Evolutionary conservation across 768 basidiomycete species (phyloP).

Genomic region (Trametes villosa): DNA sequence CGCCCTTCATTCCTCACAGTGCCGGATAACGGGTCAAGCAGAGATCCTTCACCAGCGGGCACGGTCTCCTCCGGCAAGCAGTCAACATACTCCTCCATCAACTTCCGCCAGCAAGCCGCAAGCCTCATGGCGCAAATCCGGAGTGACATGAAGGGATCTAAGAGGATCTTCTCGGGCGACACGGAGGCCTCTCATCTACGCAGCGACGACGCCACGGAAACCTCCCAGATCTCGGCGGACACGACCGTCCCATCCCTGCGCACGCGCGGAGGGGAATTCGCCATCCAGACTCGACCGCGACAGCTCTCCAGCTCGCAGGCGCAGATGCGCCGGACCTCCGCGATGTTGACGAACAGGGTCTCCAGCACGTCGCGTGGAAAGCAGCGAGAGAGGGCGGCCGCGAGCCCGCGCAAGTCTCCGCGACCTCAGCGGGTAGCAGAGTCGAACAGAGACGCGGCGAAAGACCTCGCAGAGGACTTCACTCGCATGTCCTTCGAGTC

Average conservation of each 20-base stretch:
- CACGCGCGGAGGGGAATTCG: conserved; percentile 10
- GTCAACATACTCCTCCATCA: conserved; percentile 59
- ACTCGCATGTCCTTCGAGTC: conserved; percentile 49
- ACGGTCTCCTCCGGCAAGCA: conserved; percentile 35
- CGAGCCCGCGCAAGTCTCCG: conserved; percentile 49
- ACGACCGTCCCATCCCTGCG: conserved; percentile 21
- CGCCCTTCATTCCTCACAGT: conserved; percentile 19
- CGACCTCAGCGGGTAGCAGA: conserved; percentile 44
- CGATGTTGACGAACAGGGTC: neutral
- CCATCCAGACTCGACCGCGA: conserved; percentile 1
- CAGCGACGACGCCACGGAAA: conserved; percentile 14
- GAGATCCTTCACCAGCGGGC: conserved; percentile 27
- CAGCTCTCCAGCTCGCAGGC: conserved; percentile 1
- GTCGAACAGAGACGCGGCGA: conserved; percentile 12
- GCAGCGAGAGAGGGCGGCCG: conserved; percentile 20
- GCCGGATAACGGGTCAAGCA: conserved; percentile 21
- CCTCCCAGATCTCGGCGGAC: conserved; percentile 15
- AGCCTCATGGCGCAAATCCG: conserved; percentile 87
- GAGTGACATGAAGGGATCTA: conserved; percentile 73
- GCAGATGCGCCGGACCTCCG: conserved; percentile 8
- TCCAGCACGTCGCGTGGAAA: conserved; percentile 16
- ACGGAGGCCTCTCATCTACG: conserved; percentile 54
- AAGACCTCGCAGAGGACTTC: conserved; percentile 42
- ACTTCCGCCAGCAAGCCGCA: conserved; percentile 77
- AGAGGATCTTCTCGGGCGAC: conserved; percentile 72